A percentile compares a stretch with the other conserved stretches of the same genome.
phyloP scores from a whole-genome alignment of 306 rosid species.

The Vicia sativa region DNA sequence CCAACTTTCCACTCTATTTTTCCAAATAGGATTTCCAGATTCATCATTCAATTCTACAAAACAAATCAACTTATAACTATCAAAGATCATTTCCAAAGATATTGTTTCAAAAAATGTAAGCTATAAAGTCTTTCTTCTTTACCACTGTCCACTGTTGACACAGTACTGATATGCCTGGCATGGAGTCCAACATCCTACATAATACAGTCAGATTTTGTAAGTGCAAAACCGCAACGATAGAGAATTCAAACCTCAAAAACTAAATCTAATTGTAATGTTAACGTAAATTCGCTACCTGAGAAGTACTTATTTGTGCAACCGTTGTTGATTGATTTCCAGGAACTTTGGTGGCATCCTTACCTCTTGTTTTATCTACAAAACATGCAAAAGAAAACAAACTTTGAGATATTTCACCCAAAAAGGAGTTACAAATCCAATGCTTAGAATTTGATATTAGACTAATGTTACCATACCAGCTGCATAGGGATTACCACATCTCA shows the following conservation, averaged over 20 bases:
- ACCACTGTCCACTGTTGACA: conserved; percentile 93
- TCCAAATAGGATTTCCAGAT: conserved; percentile 96
- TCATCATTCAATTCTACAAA: conserved; percentile 78
- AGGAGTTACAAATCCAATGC: too few species aligned
- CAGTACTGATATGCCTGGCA: conserved; percentile 89
- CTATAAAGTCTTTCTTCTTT: conserved; percentile 34
- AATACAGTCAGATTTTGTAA: conserved; percentile 32
- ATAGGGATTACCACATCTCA: conserved; percentile 79
- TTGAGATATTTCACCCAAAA: conserved; percentile 29
- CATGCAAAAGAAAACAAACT: conserved; percentile 30
- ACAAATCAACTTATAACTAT: conserved; percentile 38
- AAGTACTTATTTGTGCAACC: conserved; percentile 56
- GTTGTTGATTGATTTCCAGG: conserved; percentile 52
- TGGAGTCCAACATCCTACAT: conserved; percentile 86
- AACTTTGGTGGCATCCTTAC: conserved; percentile 49
- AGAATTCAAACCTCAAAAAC: conserved; percentile 10
- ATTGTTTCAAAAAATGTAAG: conserved; percentile 5
- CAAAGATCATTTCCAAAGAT: conserved; percentile 18
- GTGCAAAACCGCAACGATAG: neutral
- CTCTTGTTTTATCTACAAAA: conserved; percentile 52
- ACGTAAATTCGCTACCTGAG: conserved; percentile 53
- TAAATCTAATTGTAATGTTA: neutral
- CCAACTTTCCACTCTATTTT: conserved; percentile 98
- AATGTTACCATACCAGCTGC: conserved; percentile 48
- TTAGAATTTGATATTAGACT: neutral